A percentile compares a stretch with the other conserved stretches of the same genome.
These are phyloP conservation scores for Saussurea involucrata DNA, from an alignment of 129 eudicot species.

Conservation along the genomic window DNA sequence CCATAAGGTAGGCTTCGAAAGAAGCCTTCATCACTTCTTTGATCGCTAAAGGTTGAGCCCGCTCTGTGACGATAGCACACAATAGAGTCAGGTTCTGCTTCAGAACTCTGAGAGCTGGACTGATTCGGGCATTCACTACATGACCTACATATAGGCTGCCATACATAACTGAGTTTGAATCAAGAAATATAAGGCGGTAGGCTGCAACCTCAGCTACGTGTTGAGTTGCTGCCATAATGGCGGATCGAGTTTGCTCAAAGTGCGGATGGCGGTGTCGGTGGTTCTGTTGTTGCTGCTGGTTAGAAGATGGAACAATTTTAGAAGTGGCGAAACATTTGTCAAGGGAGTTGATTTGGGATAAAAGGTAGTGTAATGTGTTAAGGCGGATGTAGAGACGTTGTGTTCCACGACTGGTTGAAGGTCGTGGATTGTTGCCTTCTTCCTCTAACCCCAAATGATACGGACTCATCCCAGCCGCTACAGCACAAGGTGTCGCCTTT, in stretches of 20 bases:
- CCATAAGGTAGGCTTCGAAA: slow-evolving; percentile 80
- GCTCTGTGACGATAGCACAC: slow-evolving; percentile 66
- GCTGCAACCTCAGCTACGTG: slow-evolving; percentile 90
- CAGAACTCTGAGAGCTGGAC: slow-evolving; percentile 52
- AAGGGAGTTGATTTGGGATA: slow-evolving; percentile 58
- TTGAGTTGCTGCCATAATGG: slow-evolving; percentile 47
- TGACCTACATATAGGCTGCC: slow-evolving; percentile 56
- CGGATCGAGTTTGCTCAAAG: slow-evolving; percentile 55
- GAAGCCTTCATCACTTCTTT: slow-evolving; percentile 87
- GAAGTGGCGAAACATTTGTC: slow-evolving; percentile 57
- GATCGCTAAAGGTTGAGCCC: slow-evolving; percentile 63
- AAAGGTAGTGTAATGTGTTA: slow-evolving; percentile 78
- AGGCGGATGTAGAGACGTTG: slow-evolving; percentile 97
- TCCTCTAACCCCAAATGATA: slow-evolving; percentile 20
- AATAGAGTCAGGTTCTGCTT: slow-evolving; percentile 82
- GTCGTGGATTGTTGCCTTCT: slow-evolving; percentile 61
- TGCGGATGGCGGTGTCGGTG: slow-evolving; percentile 34
- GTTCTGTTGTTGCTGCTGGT: slow-evolving; percentile 15
- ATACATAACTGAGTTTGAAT: slow-evolving; percentile 64
- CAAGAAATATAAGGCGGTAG: slow-evolving; percentile 79
- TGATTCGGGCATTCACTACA: slow-evolving; percentile 56
- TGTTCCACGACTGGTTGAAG: slow-evolving; percentile 93
- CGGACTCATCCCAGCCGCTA: slow-evolving; percentile 31
- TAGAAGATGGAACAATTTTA: slow-evolving; percentile 27
- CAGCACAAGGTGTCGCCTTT: slow-evolving; percentile 64